These are phyloP conservation scores for Niebla homalea DNA, from an alignment of 495 filamentous ascomycete species.

Conservation along the genomic window DNA sequence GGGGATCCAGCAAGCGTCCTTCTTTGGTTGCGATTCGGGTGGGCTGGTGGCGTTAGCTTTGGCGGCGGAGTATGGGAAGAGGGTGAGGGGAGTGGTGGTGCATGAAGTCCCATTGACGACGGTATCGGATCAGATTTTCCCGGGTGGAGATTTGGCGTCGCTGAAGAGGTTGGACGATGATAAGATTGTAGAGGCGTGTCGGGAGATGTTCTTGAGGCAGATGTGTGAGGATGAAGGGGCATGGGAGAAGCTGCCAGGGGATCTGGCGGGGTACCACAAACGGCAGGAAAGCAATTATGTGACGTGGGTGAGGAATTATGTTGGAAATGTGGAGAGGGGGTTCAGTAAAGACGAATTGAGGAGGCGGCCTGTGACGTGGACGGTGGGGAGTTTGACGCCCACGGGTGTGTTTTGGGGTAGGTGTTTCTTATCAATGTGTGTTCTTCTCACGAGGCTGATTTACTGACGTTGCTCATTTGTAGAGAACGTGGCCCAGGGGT, in stretches of 20 bases:
- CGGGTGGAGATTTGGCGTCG: neutral
- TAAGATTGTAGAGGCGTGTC: constrained; percentile 1
- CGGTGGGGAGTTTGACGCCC: constrained; percentile 15
- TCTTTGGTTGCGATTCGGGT: constrained; percentile 19
- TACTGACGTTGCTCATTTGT: neutral
- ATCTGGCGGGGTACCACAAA: constrained; percentile 12
- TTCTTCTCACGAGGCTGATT: no score
- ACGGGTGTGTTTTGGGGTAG: constrained; percentile 3
- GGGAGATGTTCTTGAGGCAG: neutral
- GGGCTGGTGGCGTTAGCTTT: constrained; percentile 13
- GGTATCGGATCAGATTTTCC: neutral
- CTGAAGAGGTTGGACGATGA: constrained; percentile 8
- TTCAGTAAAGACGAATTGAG: constrained; percentile 5
- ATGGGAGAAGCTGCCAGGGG: constrained; percentile 9
- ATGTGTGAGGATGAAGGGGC: constrained; percentile 12
- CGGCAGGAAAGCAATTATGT: constrained; percentile 17
- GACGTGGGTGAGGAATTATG: constrained; percentile 15
- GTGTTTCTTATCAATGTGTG: no score
- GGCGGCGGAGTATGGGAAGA: constrained; percentile 7
- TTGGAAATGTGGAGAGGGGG: neutral
- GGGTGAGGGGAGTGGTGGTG: constrained; percentile 12
- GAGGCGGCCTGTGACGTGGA: constrained; percentile 15
- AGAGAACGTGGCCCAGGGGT: constrained; percentile 13
- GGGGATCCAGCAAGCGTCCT: constrained; percentile 9
- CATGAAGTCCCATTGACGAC: constrained; percentile 15